A percentile compares a stretch with the other conserved stretches of the same genome.
phyloP scores from a whole-genome alignment of 805 yeast species.

The Sugiyamaella chiloensis region DNA sequence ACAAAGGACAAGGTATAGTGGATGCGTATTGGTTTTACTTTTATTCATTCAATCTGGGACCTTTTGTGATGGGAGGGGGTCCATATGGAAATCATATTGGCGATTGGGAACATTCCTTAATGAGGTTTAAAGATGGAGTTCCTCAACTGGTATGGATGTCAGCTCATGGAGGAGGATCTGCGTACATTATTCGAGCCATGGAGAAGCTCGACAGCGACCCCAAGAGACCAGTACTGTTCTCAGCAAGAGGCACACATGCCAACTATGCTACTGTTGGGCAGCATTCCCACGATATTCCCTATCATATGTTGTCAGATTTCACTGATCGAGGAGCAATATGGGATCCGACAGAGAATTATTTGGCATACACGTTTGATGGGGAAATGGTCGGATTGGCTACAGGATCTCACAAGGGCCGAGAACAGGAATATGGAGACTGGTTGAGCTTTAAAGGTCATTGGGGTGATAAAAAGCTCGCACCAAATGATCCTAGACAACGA shows the following conservation, averaged over 20 bases:
- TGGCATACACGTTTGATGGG: conserved; percentile 81
- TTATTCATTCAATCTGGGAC: conserved; percentile 91
- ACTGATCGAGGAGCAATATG: conserved; percentile 94
- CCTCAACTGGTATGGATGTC: conserved; percentile 94
- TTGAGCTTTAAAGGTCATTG: conserved; percentile 76
- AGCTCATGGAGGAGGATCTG: conserved; percentile 97
- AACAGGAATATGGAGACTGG: conserved; percentile 65
- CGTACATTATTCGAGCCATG: conserved; percentile 71
- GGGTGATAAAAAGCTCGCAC: conserved; percentile 77
- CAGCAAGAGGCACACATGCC: conserved; percentile 97
- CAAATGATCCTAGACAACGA: conserved; percentile 72
- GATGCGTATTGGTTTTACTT: conserved; percentile 97
- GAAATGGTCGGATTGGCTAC: conserved; percentile 39
- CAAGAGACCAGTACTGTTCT: conserved; percentile 70
- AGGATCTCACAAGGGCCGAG: conserved; percentile 49
- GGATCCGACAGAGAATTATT: conserved; percentile 83
- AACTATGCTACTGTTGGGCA: conserved; percentile 95
- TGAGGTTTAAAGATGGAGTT: conserved; percentile 73
- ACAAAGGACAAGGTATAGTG: conserved; percentile 91
- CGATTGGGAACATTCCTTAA: conserved; percentile 96
- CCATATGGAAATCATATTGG: conserved; percentile 98
- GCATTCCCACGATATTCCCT: conserved; percentile 93
- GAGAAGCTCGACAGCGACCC: conserved; percentile 53
- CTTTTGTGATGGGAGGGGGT: conserved; percentile 95
- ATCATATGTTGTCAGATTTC: conserved; percentile 83